These are phyloP conservation scores for Colletotrichum tofieldiae DNA, from an alignment of 2,329 filamentous ascomycete species.

Conservation along the genomic window DNA sequence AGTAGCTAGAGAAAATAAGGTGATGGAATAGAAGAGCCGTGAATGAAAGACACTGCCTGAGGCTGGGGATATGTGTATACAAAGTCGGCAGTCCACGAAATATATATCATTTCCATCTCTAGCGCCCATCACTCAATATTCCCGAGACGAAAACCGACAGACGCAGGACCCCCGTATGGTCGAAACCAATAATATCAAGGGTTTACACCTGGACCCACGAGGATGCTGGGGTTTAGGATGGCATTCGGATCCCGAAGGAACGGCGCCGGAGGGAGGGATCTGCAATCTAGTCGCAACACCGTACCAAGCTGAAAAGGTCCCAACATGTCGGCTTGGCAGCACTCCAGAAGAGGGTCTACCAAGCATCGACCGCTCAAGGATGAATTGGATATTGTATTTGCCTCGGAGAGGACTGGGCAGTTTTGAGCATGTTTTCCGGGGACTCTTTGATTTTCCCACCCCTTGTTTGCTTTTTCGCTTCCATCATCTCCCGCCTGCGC, in stretches of 20 bases:
- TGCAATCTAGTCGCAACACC: slow-evolving; percentile 16
- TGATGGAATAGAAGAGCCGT: background rate
- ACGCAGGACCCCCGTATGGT: background rate
- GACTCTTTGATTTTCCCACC: slow-evolving; percentile 11
- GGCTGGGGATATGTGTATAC: too few species aligned
- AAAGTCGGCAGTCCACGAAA: background rate
- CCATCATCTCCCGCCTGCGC: background rate
- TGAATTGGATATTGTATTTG: background rate
- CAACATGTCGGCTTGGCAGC: background rate
- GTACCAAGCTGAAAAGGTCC: background rate
- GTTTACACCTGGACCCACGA: background rate
- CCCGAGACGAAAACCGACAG: background rate
- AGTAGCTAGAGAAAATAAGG: background rate
- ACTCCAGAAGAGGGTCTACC: background rate
- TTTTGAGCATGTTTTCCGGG: slow-evolving; percentile 20
- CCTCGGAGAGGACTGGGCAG: background rate
- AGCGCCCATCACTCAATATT: background rate
- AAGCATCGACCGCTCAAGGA: background rate
- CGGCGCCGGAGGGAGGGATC: slow-evolving; percentile 8
- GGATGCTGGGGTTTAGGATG: background rate
- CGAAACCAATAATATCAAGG: background rate
- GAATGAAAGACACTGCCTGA: background rate
- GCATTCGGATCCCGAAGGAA: slow-evolving; percentile 10
- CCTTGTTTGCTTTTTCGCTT: background rate
- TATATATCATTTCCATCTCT: background rate